A percentile compares a stretch with the other conserved stretches of the same genome.
Conservation (phyloP, 768 basidiomycete genomes). For the Termitomyces eurrhizus region DNA sequence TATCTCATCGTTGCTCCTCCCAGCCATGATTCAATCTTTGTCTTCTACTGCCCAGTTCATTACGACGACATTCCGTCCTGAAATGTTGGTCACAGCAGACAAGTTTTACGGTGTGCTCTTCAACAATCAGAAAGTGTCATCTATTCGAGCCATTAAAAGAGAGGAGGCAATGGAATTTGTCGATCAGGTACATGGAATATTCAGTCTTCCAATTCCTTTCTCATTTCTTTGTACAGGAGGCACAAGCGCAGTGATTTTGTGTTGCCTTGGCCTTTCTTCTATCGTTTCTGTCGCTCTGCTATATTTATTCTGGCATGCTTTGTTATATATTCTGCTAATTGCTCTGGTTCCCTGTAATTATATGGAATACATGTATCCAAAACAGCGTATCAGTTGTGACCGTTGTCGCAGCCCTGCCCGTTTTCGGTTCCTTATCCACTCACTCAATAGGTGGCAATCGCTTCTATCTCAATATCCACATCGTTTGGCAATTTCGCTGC, state of each 20-base stretch:
- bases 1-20: background rate
- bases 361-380: background rate
- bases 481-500: slow-evolving; percentile 64
- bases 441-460: slow-evolving; percentile 43
- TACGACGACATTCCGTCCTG: slow-evolving; percentile 96
- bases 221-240: background rate
- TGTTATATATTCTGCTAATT: background rate
- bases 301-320: slow-evolving; percentile 1
- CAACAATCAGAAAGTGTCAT: slow-evolving; percentile 93
- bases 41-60: slow-evolving; percentile 91
- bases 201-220: background rate
- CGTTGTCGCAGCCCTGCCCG: background rate
- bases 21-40: slow-evolving; percentile 92
- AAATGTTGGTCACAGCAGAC: slow-evolving; percentile 94
- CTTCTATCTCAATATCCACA: slow-evolving; percentile 73
- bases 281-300: background rate
- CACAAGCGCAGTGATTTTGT: background rate
- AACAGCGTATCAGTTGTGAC: background rate
- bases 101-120: slow-evolving; percentile 97
- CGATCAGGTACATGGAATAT: slow-evolving; percentile 53
- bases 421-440: background rate
- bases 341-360: background rate
- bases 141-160: slow-evolving; percentile 79
- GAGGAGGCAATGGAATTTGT: slow-evolving; percentile 95
- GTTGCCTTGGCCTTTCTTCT: background rate